Conservation (phyloP, 768 basidiomycete genomes). For the Mycena capillaripes region DNA sequence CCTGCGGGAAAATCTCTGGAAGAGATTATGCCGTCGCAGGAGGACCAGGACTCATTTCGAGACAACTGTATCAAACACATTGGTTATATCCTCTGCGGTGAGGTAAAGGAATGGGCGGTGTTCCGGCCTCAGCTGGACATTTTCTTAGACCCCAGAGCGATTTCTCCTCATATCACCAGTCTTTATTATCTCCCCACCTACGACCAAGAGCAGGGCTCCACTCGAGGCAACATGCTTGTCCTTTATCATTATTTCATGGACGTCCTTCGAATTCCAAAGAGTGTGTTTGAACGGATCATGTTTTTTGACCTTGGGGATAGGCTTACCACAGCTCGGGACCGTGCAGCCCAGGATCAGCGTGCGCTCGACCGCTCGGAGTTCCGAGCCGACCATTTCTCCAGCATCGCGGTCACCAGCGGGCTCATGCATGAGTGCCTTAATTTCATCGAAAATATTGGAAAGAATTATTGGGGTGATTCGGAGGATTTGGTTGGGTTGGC, state of each 20-base stretch:
- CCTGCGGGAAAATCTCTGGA: not conserved
- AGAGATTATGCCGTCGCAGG: not conserved
- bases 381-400: conserved; percentile 20
- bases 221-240: conserved; percentile 17
- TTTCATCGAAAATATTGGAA: no score
- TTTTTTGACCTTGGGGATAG: conserved; percentile 28
- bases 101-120: not conserved
- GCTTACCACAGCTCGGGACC: conserved; percentile 27
- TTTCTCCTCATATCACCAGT: no score
- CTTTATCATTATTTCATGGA: not conserved
- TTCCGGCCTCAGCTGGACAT: not conserved
- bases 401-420: conserved; percentile 21
- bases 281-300: not conserved
- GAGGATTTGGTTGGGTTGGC: no score
- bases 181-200: conserved; percentile 8
- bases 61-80: not conserved
- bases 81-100: not conserved
- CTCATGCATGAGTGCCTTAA: no score
- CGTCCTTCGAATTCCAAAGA: not conserved
- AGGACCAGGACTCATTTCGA: not conserved
- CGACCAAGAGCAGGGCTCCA: conserved; percentile 11
- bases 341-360: conserved; percentile 24
- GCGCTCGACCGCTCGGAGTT: conserved; percentile 21
- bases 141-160: conserved; percentile 1
- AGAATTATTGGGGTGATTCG: no score